Percentiles rank a stretch among this genome's conserved stretches.
Evolutionary conservation across 2,329 filamentous ascomycete species (phyloP).

Genomic region (Escovopsis weberi): DNA sequence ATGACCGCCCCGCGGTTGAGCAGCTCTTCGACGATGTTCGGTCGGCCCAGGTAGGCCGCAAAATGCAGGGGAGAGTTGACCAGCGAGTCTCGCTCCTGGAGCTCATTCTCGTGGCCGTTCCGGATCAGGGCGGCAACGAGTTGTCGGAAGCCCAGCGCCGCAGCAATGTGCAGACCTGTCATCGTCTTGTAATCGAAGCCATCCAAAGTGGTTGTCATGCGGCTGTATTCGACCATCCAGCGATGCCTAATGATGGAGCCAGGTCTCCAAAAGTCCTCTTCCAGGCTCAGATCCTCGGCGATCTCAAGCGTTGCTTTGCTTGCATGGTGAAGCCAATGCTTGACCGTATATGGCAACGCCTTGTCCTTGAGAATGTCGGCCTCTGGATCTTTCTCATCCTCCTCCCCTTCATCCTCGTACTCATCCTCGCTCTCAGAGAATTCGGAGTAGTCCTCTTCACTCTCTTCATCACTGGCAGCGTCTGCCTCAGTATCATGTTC

Average conservation of each 20-base stretch:
- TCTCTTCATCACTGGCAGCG: conserved; percentile 1
- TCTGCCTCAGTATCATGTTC: conserved; percentile 5
- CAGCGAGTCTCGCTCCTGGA: conserved; percentile 16
- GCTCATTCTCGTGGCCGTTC: conserved; percentile 22
- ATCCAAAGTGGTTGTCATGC: conserved; percentile 17
- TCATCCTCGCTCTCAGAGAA: conserved; percentile 7
- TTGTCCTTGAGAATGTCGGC: conserved; percentile 12
- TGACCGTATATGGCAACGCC: conserved; percentile 23
- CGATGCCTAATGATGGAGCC: conserved; percentile 21
- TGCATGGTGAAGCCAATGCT: conserved; percentile 27
- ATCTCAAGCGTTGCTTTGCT: conserved; percentile 27
- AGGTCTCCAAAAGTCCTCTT: conserved; percentile 24
- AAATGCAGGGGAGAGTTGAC: conserved; percentile 21
- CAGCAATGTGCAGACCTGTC: conserved; percentile 23
- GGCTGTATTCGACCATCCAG: conserved; percentile 22
- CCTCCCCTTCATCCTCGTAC: conserved; percentile 10
- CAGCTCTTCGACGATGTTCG: conserved; percentile 22
- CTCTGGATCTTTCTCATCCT: conserved; percentile 15
- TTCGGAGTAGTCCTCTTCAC: background rate
- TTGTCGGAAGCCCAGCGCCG: conserved; percentile 23
- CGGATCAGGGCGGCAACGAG: conserved; percentile 23
- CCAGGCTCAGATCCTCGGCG: conserved; percentile 24
- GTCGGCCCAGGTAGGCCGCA: conserved; percentile 15
- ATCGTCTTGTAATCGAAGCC: conserved; percentile 16
- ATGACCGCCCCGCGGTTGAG: conserved; percentile 18